A percentile compares a stretch with the other conserved stretches of the same genome.
Evolutionary conservation across 306 rosid species (phyloP).

Genomic region (Cicer pinnatifidum): DNA sequence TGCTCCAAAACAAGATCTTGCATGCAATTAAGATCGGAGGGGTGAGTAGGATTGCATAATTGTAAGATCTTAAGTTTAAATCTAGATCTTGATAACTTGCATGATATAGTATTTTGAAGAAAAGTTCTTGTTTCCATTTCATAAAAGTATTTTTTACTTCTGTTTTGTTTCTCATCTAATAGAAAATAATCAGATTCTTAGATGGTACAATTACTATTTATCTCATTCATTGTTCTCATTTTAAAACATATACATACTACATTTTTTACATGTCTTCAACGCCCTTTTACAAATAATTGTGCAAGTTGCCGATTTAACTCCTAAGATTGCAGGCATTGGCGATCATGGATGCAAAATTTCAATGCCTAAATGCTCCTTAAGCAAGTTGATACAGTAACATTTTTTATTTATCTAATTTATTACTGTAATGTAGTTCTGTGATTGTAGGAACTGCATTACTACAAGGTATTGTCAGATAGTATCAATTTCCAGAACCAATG

Average conservation of each 20-base stretch:
- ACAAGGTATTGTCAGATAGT: slow-evolving; percentile 41
- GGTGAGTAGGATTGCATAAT: no score
- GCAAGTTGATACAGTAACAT: not conserved
- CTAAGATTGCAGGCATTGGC: not conserved
- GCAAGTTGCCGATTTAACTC: not conserved
- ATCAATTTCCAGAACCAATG: slow-evolving; percentile 61
- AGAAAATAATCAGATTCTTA: not conserved
- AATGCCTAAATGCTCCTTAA: not conserved
- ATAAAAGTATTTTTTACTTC: no score
- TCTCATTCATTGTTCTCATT: not conserved
- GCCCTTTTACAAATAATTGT: not conserved
- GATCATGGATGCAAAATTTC: not conserved
- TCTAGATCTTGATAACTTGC: no score
- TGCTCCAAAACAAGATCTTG: no score
- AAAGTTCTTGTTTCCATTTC: no score
- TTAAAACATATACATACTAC: not conserved
- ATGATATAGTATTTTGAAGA: no score
- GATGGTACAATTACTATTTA: not conserved
- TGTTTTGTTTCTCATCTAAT: not conserved
- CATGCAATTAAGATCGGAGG: no score
- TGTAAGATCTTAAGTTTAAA: no score
- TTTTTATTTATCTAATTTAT: slow-evolving; percentile 6
- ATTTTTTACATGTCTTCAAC: not conserved
- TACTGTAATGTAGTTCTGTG: not conserved
- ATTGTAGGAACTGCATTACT: not conserved